Conservation (phyloP, 1,139 yeast species). For the Hansenula lynferdii region DNA sequence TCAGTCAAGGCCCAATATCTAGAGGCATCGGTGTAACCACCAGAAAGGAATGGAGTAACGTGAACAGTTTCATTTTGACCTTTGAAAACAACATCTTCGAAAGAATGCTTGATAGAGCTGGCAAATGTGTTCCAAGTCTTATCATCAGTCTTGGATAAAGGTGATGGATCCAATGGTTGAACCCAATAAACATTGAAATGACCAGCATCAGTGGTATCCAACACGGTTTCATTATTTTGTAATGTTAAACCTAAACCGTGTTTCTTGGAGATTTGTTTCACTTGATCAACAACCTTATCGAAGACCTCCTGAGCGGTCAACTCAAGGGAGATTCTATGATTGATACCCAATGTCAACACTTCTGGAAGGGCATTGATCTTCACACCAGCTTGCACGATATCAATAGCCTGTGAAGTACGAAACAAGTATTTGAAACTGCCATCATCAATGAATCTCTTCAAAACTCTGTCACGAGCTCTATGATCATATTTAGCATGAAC, state of each 20-base stretch:
- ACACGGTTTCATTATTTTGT: constrained; percentile 26
- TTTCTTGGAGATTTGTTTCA: constrained; percentile 37
- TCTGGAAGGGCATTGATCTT: constrained; percentile 74
- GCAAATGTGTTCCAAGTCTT: constrained; percentile 49
- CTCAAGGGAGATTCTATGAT: constrained; percentile 56
- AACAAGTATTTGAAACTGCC: constrained; percentile 38
- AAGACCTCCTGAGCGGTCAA: constrained; percentile 37
- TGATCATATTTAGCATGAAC: constrained; percentile 37
- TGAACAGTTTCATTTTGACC: constrained; percentile 28
- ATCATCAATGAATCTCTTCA: constrained; percentile 27
- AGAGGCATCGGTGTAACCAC: constrained; percentile 61
- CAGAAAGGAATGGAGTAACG: constrained; percentile 46
- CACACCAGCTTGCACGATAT: constrained; percentile 62
- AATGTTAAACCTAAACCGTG: constrained; percentile 42
- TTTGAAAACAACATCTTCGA: constrained; percentile 40
- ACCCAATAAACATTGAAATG: constrained; percentile 33
- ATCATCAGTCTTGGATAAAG: constrained; percentile 45
- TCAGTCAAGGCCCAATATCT: constrained; percentile 55
- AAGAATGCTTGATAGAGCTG: constrained; percentile 53
- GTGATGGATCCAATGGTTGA: constrained; percentile 50
- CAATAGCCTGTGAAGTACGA: constrained; percentile 66
- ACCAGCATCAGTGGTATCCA: constrained; percentile 32
- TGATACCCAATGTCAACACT: constrained; percentile 46
- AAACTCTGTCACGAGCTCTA: constrained; percentile 36
- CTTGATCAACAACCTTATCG: constrained; percentile 33